Base-by-base conservation (phyloP, 495 filamentous ascomycete species). In the Penicillium dipodomyicola region DNA sequence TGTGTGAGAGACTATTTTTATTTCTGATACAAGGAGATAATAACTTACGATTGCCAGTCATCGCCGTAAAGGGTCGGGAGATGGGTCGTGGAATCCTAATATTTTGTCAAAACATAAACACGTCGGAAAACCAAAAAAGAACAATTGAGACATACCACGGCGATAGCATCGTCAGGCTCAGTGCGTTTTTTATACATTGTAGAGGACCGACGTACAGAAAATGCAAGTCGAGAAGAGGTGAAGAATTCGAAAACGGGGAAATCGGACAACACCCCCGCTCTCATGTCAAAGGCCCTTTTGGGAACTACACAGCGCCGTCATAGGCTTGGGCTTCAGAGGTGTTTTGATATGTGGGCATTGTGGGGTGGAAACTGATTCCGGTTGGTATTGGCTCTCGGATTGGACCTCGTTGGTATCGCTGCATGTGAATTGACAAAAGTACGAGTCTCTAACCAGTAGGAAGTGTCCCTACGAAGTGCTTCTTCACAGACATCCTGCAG, bases 21-120 rank as follows among this genome's bases (percentile, higher is more conserved):
- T 23, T 52, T 4, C 12, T 14, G 6, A 41, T 12, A 17, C 1
- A 11, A 5, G 6, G n/a, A 7, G 2, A 49, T 23, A 14, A 52
- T 22, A 50, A 50, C n/a, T 45, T 47, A 61, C 59, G 59, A 61
- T 20, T 52, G 54, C 35, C 55, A 58, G 15, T 61, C 59, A 45
- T 61, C 54, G 8, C 49, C 54, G 15, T 58, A 52, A 25, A 23
- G 17, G 4, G 23, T 35, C 2, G 37, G 48, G 14, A 47, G 0
- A 48, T 58, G 29, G 27, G 41, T 19, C 19, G 42, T 25, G 19
- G 56, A 49, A 12, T 58, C 56, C 56, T 58, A 29, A 14, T 30
- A 47, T 5, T 25, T 5, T 11, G 23, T 51, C 15, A 37, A 23
- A 51, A 49, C 17, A 30, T 25, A 25, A 23, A 23, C 23, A 25